phyloP scores from a whole-genome alignment of 1,139 yeast genomes.

The Kazachstania sp. region DNA sequence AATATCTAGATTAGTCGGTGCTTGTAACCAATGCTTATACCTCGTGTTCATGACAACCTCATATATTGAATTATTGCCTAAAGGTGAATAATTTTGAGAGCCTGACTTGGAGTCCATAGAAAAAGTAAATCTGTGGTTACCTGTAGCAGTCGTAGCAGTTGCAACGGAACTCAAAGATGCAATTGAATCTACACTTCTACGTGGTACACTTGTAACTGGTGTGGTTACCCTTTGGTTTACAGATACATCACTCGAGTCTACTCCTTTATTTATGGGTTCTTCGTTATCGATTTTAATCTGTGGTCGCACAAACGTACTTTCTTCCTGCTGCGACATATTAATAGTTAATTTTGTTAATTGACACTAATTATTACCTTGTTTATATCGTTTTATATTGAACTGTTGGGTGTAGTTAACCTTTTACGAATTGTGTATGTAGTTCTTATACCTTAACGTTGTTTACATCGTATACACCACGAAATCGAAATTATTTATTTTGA shows the following conservation, averaged over 20 bases:
- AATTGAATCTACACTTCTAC: slow-evolving; percentile 32
- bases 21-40: slow-evolving; percentile 36
- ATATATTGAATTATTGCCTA: slow-evolving; percentile 73
- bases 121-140: slow-evolving; percentile 7
- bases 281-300: slow-evolving; percentile 3
- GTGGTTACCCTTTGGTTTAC: slow-evolving; percentile 1
- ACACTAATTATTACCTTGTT: too few relatives aligned
- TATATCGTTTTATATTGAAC: too few relatives aligned
- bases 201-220: slow-evolving; percentile 2
- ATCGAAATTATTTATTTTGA: too few relatives aligned
- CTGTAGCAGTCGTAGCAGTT: slow-evolving; percentile 6
- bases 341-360: too few relatives aligned
- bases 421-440: too few relatives aligned
- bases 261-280: neutral
- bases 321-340: neutral
- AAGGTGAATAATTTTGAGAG: slow-evolving; percentile 41
- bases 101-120: slow-evolving; percentile 15
- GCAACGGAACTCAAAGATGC: slow-evolving; percentile 4
- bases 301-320: neutral
- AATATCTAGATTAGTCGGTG: slow-evolving; percentile 76
- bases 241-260: neutral
- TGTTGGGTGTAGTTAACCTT: too few relatives aligned
- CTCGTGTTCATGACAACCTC: slow-evolving; percentile 47
- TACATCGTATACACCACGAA: too few relatives aligned
- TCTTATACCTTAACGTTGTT: too few relatives aligned